These are phyloP conservation scores for Scedosporium dehoogii DNA, from an alignment of 2,329 filamentous ascomycete genomes.

Conservation along the genomic window DNA sequence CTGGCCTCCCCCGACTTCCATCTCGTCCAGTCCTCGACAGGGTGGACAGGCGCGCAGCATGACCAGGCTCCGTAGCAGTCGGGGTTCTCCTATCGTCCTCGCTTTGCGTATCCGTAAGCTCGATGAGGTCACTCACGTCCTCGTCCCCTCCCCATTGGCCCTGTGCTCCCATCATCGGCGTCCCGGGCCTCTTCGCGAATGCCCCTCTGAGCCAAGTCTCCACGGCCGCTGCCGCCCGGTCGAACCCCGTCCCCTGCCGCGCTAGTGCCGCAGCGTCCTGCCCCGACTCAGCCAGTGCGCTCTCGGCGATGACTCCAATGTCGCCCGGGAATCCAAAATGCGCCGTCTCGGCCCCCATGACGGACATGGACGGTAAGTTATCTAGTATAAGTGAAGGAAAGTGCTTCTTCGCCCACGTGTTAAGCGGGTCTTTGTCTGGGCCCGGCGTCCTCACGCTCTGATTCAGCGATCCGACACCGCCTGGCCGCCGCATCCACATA, in stretches of 20 bases:
- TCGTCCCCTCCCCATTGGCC: conserved; percentile 17
- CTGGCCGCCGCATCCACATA: conserved; percentile 68
- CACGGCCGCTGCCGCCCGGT: conserved; percentile 77
- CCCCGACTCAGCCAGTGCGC: conserved; percentile 22
- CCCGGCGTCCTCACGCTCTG: conserved; percentile 64
- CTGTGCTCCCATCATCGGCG: conserved; percentile 33
- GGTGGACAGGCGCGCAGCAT: not conserved
- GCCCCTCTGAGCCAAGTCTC: conserved; percentile 87
- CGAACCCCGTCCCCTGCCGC: conserved; percentile 48
- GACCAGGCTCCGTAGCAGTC: conserved; percentile 6
- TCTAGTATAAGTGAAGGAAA: conserved; percentile 70
- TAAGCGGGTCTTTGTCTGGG: conserved; percentile 75
- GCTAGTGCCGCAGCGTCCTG: not conserved
- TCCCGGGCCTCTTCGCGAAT: conserved; percentile 51
- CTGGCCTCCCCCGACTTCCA: not conserved
- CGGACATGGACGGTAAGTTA: conserved; percentile 53
- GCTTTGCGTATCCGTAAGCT: conserved; percentile 53
- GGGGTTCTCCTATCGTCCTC: conserved; percentile 36
- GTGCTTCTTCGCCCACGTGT: conserved; percentile 74
- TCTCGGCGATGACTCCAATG: conserved; percentile 37
- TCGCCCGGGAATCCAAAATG: conserved; percentile 41
- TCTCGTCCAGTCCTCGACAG: not conserved
- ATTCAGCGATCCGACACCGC: conserved; percentile 76
- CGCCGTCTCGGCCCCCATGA: conserved; percentile 51
- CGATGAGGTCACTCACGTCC: conserved; percentile 56